Evolutionary conservation across 305 asterid genomes (phyloP), one percentile per base, ranked within the genome.

Genomic region (Fraxinus greggii): DNA sequence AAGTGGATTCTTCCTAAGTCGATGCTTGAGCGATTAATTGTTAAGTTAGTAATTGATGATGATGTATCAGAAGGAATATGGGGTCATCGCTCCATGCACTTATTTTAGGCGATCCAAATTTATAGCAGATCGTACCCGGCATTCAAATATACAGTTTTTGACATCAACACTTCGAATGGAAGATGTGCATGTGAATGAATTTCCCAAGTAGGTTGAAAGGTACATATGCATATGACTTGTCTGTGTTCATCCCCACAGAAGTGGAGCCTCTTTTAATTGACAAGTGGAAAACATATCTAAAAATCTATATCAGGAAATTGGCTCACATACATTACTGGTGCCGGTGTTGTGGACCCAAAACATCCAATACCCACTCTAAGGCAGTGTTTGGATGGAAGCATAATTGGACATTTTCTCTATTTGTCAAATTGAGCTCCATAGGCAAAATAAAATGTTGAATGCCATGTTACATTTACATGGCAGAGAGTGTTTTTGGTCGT

Each of bases 191-290:
- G 72, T 61, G 72, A 61, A 61, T 63, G 33, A 61, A 61, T 23
- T 17, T 61, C 31, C 72, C 72, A 28, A 40, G 29, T 74, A 7
- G 69, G 80, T 75, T 19, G 70, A 76, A 29, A 75, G 42, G 65
- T 21, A 21, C 80, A 63, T 15, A 40, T 61, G 84, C 86, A 81
- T 74, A 79, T 80, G 85, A 83, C 77, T 4, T 86, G 88, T 80
- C 79, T 74, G 23, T 7, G 61, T 67, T 40, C 81, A 42, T 40
- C 76, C 81, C 85, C 83, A 79, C 72, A 74, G 80, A 40, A 72
- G 31, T 84, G 74, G 72, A 76, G 19, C 45, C 67, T 72, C 56
- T 40, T 74, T 72, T 75, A 32, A 73, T 61, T 19, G 21, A 77
- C 78, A 82, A 81, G 26, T 32, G 59, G 36, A 12, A 78, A 38